These are phyloP conservation scores for Liriodendron chinense DNA, from an alignment of 164 flowering plant species.

Conservation along the genomic window DNA sequence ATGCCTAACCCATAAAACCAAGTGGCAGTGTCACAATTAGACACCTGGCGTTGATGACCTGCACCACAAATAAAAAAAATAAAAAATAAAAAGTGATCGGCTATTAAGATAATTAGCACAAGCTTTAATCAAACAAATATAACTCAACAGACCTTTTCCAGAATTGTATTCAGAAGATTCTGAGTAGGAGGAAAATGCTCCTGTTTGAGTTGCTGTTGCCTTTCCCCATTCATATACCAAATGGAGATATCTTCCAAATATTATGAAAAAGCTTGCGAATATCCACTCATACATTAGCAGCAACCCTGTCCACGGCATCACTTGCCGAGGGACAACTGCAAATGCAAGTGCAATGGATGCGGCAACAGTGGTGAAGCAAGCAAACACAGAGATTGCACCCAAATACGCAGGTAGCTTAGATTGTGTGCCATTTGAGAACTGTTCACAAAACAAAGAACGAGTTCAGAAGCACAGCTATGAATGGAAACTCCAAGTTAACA, in stretches of 20 bases:
- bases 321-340: conserved; percentile 82
- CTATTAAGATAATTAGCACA: background rate
- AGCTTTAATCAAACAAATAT: background rate
- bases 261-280: conserved; percentile 54
- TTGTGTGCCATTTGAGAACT: conserved; percentile 46
- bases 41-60: conserved; percentile 76
- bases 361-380: conserved; percentile 59
- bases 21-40: conserved; percentile 52
- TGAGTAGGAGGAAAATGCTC: conserved; percentile 30
- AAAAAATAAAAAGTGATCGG: background rate
- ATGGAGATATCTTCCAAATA: conserved; percentile 75
- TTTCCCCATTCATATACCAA: conserved; percentile 69
- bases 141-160: conserved; percentile 62
- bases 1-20: conserved; percentile 77
- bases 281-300: conserved; percentile 91
- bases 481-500: conserved; percentile 1
- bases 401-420: conserved; percentile 64
- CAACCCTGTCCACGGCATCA: conserved; percentile 96
- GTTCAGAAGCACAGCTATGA: conserved; percentile 2
- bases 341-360: conserved; percentile 60
- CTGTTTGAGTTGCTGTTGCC: conserved; percentile 42
- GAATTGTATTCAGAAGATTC: conserved; percentile 58
- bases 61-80: conserved; percentile 18
- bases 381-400: conserved; percentile 62
- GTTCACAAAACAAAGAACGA: conserved; percentile 17